Evolutionary conservation across 495 filamentous ascomycete species (phyloP).

Genomic region (Delitschia confertaspora): DNA sequence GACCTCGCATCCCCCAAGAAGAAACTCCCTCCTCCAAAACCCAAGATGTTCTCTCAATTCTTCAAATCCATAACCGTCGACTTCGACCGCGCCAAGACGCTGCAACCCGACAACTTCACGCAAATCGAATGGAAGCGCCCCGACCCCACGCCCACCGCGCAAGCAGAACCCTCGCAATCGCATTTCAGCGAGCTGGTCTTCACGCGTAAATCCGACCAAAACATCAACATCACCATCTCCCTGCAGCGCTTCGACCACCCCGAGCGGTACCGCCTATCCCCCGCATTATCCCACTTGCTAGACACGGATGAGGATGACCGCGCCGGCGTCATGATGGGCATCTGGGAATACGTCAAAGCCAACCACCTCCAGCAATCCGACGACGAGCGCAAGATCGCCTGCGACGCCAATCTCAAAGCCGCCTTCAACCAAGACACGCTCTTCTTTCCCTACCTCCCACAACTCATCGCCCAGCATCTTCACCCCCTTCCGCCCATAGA

Average conservation of each 20-base stretch:
- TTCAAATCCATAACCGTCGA: conserved; percentile 88
- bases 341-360: conserved; percentile 91
- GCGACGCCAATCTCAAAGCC: conserved; percentile 68
- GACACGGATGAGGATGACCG: conserved; percentile 82
- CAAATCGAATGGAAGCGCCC: conserved; percentile 64
- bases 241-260: conserved; percentile 76
- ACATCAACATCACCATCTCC: conserved; percentile 83
- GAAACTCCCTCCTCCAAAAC: conserved; percentile 34
- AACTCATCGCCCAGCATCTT: conserved; percentile 65
- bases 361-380: conserved; percentile 86
- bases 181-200: conserved; percentile 92
- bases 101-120: conserved; percentile 48
- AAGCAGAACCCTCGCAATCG: conserved; percentile 41
- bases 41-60: conserved; percentile 78
- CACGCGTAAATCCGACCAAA: conserved; percentile 84
- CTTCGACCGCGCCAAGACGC: conserved; percentile 58
- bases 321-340: conserved; percentile 73
- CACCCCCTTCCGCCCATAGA: conserved; percentile 71
- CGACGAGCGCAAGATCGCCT: conserved; percentile 82
- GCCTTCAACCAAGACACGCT: conserved; percentile 73
- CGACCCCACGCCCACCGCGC: conserved; percentile 37
- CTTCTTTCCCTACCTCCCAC: conserved; percentile 81
- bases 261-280: conserved; percentile 71
- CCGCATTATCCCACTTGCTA: conserved; percentile 70
- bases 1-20: conserved; percentile 39